phyloP scores from a whole-genome alignment of 169 alveolate species.

The Plasmodium malariae region DNA sequence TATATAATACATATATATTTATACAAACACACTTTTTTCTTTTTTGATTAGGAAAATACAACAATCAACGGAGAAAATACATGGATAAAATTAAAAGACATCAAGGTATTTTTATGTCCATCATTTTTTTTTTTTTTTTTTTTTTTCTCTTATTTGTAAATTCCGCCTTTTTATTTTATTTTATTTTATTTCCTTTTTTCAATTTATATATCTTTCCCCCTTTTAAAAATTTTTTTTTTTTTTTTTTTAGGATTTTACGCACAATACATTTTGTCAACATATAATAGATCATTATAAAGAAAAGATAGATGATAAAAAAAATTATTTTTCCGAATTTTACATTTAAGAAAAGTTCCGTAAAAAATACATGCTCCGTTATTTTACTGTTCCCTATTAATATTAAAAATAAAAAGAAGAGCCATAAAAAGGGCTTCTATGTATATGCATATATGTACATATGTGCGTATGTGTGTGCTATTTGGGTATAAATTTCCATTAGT shows the following conservation, averaged over 20 bases:
- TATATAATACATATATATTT: too few relatives aligned
- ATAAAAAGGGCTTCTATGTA: too few relatives aligned
- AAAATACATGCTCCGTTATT: too few relatives aligned
- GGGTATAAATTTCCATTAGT: too few relatives aligned
- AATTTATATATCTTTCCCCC: neutral
- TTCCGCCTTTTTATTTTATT: neutral
- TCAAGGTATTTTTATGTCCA: constrained; percentile 21
- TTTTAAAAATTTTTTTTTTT: neutral
- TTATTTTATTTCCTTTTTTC: constrained; percentile 22
- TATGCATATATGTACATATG: too few relatives aligned
- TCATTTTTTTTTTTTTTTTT: neutral
- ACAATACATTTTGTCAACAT: constrained; percentile 64
- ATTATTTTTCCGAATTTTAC: constrained; percentile 18
- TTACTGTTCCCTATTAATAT: neutral
- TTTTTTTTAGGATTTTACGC: constrained; percentile 47
- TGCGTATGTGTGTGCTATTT: too few relatives aligned
- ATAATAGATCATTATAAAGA: constrained; percentile 50
- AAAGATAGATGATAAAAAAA: constrained; percentile 30
- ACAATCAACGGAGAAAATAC: constrained; percentile 2
- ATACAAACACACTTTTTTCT: neutral
- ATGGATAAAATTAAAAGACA: constrained; percentile 68
- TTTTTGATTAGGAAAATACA: constrained; percentile 38
- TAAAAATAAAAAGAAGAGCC: too few relatives aligned
- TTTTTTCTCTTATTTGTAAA: neutral
- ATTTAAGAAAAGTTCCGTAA: constrained; percentile 6